Conservation (phyloP, 352 stramenopile species). For the Globisporangium ultimum region DNA sequence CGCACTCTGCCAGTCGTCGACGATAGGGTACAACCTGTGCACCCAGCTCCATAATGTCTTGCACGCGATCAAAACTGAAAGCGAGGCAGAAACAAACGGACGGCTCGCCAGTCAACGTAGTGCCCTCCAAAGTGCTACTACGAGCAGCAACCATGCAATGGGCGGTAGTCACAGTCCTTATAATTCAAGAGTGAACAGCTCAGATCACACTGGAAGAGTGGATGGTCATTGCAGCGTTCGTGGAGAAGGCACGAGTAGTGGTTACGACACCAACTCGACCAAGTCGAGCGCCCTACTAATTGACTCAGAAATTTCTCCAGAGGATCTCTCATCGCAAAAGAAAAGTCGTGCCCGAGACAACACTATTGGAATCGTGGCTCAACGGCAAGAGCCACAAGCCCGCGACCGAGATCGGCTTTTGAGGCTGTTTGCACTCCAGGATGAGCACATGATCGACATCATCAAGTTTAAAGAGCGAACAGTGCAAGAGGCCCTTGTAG, state of each 20-base stretch:
- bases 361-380: not conserved
- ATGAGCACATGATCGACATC: constrained; percentile 48
- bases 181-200: not conserved
- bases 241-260: not conserved
- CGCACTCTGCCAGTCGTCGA: constrained; percentile 52
- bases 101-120: constrained; percentile 11
- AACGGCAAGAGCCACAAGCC: not conserved
- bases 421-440: constrained; percentile 50
- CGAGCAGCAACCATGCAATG: not conserved
- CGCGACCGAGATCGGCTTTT: constrained; percentile 28
- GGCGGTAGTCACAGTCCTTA: not conserved
- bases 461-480: constrained; percentile 71
- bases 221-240: not conserved
- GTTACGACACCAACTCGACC: not conserved
- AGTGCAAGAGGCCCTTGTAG: constrained; percentile 21
- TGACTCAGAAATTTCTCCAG: not conserved
- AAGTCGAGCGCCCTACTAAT: not conserved
- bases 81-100: constrained; percentile 10
- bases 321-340: not conserved
- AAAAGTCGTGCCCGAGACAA: constrained; percentile 4
- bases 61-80: constrained; percentile 35
- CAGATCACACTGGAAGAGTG: not conserved
- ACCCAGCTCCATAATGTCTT: constrained; percentile 57
- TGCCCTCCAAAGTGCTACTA: constrained; percentile 4
- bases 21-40: constrained; percentile 63